phyloP scores from a whole-genome alignment of 768 basidiomycete species.

The Auriculariales sp. region DNA sequence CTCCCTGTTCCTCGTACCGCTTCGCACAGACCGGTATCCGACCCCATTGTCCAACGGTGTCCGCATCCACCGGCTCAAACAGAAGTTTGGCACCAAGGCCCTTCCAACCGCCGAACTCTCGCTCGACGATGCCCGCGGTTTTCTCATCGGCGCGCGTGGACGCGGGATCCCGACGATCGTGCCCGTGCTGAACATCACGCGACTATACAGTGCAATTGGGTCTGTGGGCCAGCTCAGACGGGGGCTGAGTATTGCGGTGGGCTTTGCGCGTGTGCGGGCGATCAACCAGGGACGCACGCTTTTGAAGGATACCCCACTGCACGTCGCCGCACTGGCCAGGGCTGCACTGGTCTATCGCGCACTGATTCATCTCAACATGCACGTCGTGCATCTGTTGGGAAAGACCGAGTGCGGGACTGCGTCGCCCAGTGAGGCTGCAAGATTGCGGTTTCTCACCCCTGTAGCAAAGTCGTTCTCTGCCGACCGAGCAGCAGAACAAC shows the following conservation, averaged over 20 bases:
- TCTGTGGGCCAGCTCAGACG: conserved; percentile 45
- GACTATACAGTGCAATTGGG: conserved; percentile 45
- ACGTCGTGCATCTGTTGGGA: conserved; percentile 42
- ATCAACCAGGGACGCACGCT: conserved; percentile 37
- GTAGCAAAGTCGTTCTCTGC: conserved; percentile 57
- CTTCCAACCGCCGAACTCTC: conserved; percentile 66
- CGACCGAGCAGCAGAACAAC: conserved; percentile 43
- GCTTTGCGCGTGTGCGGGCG: conserved; percentile 45
- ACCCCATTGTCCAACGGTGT: conserved; percentile 48
- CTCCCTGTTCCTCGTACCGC: conserved; percentile 62
- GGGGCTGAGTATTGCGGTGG: conserved; percentile 47
- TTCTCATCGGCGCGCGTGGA: conserved; percentile 43
- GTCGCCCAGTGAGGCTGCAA: conserved; percentile 29
- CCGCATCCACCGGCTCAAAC: conserved; percentile 56
- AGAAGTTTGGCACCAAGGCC: conserved; percentile 62
- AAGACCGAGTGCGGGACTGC: conserved; percentile 43
- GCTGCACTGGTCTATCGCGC: conserved; percentile 52
- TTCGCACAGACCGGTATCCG: conserved; percentile 13
- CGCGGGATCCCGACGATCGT: conserved; percentile 53
- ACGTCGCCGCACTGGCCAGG: conserved; percentile 49
- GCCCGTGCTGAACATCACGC: conserved; percentile 65
- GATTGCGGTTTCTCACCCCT: conserved; percentile 53
- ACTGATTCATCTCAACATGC: conserved; percentile 47
- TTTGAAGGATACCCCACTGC: conserved; percentile 40
- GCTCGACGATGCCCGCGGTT: conserved; percentile 41